Base-by-base conservation (phyloP, 768 basidiomycete species). In the Leucosporidium yakuticum region DNA sequence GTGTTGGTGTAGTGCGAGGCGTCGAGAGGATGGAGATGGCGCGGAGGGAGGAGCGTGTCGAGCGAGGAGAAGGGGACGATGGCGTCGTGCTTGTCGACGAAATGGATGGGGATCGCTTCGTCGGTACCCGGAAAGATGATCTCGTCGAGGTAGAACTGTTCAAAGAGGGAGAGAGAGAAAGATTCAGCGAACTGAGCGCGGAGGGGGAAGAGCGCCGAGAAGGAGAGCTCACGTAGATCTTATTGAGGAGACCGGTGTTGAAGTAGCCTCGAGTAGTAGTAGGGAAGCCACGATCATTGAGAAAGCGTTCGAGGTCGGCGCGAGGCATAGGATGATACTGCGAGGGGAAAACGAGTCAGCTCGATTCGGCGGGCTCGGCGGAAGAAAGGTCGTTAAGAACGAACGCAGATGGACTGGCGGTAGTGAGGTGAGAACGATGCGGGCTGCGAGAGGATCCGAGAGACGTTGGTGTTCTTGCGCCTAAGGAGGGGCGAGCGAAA, bases 341-440 rank as follows among this genome's bases (percentile, higher is more conserved):
- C 36, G 8, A 44, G 19, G 6, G 21, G 55, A 4, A 15, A 14
- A 15, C 4, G 8, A 14, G 44, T 69, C 20, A 63, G 56, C 36
- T 15, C 17, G 3, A 15, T 15, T 7, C 6, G 11, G 32, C 5
- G 20, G n/a, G 32, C 23, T 51, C 25, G 11, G 23, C 3, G 25
- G 2, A 5, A 17, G n/a, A 4, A 5, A 17, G n/a, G 14, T 1
- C 25, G 9, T 31, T 29, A 4, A 23, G 25, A 23, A 54, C 69
- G 14, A 29, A 70, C 69, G 5, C 88, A 88, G 69, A 91, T 86
- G 6, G 87, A 88, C 0, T 84, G 82, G 15, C 83, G 82, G 74
- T 86, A 90, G 69, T 86, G 83, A 0, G 89, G 88, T 75, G 87
- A 84, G 75, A 90, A 91, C 74, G 87, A 85, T 0, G 80, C 39